These are phyloP conservation scores for Daldinia eschscholtzii DNA, from an alignment of 2,329 filamentous ascomycete genomes.

Conservation along the genomic window DNA sequence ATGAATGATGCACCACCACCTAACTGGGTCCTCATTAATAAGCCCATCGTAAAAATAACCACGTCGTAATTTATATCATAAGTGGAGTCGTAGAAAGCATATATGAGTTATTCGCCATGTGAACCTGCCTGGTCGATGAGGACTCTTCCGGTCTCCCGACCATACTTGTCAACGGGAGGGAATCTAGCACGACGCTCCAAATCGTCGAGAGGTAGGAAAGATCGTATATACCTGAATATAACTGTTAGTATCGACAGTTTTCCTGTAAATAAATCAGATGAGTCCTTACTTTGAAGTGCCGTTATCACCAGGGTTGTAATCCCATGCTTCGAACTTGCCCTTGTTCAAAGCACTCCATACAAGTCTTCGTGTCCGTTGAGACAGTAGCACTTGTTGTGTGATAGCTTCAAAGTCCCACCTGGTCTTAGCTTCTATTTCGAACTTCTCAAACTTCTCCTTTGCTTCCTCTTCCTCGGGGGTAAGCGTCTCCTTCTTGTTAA, in stretches of 20 bases:
- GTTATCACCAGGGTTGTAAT: constrained; percentile 81
- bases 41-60: neutral
- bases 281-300: constrained; percentile 71
- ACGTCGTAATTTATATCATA: constrained; percentile 5
- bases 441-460: constrained; percentile 69
- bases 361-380: constrained; percentile 82
- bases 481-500: constrained; percentile 54
- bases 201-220: constrained; percentile 83
- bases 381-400: constrained; percentile 77
- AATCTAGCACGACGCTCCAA: constrained; percentile 81
- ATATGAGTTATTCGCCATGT: constrained; percentile 55
- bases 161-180: constrained; percentile 72
- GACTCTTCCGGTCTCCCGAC: constrained; percentile 61
- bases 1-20: constrained; percentile 29
- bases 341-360: constrained; percentile 84
- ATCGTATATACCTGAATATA: constrained; percentile 80
- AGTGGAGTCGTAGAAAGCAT: neutral
- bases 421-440: constrained; percentile 77
- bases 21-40: constrained; percentile 6
- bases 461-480: constrained; percentile 61
- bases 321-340: constrained; percentile 85
- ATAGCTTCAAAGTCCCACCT: constrained; percentile 88
- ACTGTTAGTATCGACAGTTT: constrained; percentile 42
- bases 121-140: constrained; percentile 60
- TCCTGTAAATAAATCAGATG: constrained; percentile 47